These are phyloP conservation scores for Pichia sp. DNA, from an alignment of 1,139 yeast species.

Conservation along the genomic window DNA sequence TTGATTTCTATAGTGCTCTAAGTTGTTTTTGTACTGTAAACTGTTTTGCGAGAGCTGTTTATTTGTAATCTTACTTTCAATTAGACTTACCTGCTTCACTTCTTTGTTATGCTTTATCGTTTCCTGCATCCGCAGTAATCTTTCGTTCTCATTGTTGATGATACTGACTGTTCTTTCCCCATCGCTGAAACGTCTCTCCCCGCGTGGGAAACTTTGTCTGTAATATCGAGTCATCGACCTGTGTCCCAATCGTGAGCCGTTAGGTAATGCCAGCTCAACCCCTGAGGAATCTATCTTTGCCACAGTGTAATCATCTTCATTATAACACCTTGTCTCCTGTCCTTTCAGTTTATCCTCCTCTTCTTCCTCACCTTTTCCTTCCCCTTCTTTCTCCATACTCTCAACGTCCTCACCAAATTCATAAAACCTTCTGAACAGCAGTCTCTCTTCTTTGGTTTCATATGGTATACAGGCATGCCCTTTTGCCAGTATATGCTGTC, in stretches of 20 bases:
- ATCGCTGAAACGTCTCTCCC: conserved; percentile 24
- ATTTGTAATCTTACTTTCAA: conserved; percentile 45
- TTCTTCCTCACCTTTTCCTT: conserved; percentile 25
- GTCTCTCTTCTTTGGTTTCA: conserved; percentile 44
- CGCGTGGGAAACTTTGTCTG: conserved; percentile 36
- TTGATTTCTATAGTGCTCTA: conserved; percentile 64
- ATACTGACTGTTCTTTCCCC: conserved; percentile 53
- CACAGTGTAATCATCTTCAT: conserved; percentile 32
- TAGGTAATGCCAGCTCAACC: conserved; percentile 42
- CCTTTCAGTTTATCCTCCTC: neutral
- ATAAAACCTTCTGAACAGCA: conserved; percentile 41
- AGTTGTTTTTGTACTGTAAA: conserved; percentile 54
- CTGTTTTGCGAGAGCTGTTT: conserved; percentile 38
- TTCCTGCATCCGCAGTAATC: conserved; percentile 14
- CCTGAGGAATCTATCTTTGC: conserved; percentile 41
- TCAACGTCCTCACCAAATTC: conserved; percentile 31
- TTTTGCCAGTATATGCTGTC: conserved; percentile 49
- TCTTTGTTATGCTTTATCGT: conserved; percentile 33
- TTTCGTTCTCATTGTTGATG: conserved; percentile 39
- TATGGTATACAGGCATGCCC: conserved; percentile 55
- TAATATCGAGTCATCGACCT: conserved; percentile 43
- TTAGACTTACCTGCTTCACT: conserved; percentile 35
- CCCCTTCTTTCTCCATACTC: conserved; percentile 22
- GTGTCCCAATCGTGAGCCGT: conserved; percentile 49
- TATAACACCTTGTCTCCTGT: conserved; percentile 1